phyloP scores from a whole-genome alignment of 2,329 filamentous ascomycete species.

The Samsoniella hepiali region DNA sequence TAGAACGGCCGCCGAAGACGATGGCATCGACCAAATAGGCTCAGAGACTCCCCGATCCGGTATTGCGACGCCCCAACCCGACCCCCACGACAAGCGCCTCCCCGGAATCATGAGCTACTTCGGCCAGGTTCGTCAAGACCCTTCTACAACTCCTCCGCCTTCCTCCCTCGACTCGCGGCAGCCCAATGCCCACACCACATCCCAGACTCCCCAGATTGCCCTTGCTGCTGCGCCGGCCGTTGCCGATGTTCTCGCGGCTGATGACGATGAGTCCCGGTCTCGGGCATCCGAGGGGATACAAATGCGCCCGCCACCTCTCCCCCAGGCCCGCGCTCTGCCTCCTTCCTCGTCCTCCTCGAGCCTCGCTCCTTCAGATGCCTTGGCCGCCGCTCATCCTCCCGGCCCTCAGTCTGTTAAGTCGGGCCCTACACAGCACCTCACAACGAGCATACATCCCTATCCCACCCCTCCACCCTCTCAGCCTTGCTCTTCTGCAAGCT shows the following conservation, averaged over 20 bases:
- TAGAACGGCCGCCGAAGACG: constrained; percentile 64
- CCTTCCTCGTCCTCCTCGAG: not conserved
- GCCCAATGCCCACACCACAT: constrained; percentile 27
- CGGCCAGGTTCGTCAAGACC: constrained; percentile 95
- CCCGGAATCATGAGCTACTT: constrained; percentile 97
- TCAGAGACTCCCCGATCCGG: constrained; percentile 86
- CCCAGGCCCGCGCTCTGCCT: not conserved
- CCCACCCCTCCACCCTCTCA: constrained; percentile 57
- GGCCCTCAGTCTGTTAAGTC: constrained; percentile 34
- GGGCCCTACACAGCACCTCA: constrained; percentile 27
- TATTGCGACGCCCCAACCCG: constrained; percentile 88
- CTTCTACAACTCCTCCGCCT: constrained; percentile 48
- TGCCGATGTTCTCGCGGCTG: not conserved
- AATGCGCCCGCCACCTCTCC: constrained; percentile 1
- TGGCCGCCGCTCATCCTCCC: constrained; percentile 27
- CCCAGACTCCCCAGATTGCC: constrained; percentile 13
- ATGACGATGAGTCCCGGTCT: not conserved
- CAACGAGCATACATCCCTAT: constrained; percentile 42
- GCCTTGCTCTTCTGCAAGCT: constrained; percentile 37
- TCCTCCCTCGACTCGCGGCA: constrained; percentile 31
- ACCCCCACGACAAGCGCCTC: constrained; percentile 89
- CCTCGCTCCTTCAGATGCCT: not conserved
- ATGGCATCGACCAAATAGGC: constrained; percentile 72
- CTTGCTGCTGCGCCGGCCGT: not conserved
- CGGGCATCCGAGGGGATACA: constrained; percentile 11